Conservation (phyloP, 768 basidiomycete genomes). For the Candolleomyces efflorescens region DNA sequence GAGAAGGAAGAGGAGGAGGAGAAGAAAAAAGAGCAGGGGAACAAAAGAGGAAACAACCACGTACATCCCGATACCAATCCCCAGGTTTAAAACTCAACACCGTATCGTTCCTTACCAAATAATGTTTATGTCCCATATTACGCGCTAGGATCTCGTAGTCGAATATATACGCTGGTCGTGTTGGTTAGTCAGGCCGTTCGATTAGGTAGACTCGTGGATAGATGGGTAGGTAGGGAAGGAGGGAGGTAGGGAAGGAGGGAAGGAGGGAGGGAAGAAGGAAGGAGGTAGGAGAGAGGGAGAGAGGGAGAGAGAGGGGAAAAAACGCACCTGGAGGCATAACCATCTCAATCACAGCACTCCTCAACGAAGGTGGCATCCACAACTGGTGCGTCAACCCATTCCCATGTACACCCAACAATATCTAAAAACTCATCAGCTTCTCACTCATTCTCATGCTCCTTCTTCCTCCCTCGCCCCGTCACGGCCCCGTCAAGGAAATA, state of each 20-base stretch:
- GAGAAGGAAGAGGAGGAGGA: neutral
- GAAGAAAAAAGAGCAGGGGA: neutral
- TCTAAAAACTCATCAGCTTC: slow-evolving; percentile 8
- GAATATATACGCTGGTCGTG: slow-evolving; percentile 28
- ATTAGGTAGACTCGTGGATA: neutral
- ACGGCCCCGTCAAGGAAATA: too few species aligned
- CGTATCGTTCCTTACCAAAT: slow-evolving; percentile 65
- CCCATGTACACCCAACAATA: slow-evolving; percentile 41
- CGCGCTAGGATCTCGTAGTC: slow-evolving; percentile 40
- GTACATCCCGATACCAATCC: slow-evolving; percentile 19
- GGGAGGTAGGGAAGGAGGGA: too few species aligned
- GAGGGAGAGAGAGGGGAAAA: too few species aligned
- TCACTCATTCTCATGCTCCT: neutral
- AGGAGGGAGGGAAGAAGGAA: too few species aligned
- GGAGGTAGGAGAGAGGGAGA: too few species aligned
- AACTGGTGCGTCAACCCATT: slow-evolving; percentile 68
- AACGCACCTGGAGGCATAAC: slow-evolving; percentile 13
- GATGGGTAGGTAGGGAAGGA: too few species aligned
- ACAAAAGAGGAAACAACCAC: neutral
- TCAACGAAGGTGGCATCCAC: slow-evolving; percentile 62
- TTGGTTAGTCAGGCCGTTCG: neutral
- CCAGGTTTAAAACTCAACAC: slow-evolving; percentile 33
- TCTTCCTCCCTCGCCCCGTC: too few species aligned
- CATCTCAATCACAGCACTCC: slow-evolving; percentile 67
- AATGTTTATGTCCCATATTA: slow-evolving; percentile 47